A percentile compares a stretch with the other conserved stretches of the same genome.
phyloP scores from a whole-genome alignment of 2,329 filamentous ascomycete genomes.

The Trichoderma sp. region DNA sequence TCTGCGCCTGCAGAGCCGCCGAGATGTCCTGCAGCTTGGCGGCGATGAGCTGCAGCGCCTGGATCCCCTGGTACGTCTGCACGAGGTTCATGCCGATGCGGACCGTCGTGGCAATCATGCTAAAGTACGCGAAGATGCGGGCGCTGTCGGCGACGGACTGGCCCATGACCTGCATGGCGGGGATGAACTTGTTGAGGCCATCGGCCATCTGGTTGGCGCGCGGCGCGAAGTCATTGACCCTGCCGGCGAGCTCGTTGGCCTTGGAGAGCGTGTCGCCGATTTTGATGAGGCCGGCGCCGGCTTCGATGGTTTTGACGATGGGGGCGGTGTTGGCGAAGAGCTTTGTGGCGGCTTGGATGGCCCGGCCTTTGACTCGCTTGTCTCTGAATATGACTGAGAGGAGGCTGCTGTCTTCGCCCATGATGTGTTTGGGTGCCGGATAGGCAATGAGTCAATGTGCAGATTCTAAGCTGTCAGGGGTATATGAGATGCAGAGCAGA shows the following conservation, averaged over 20 bases:
- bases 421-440: not conserved
- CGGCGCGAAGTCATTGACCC: conserved; percentile 30
- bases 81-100: conserved; percentile 43
- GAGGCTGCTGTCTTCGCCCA: conserved; percentile 21
- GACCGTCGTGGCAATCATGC: conserved; percentile 38
- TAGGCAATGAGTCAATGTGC: not conserved
- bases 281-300: conserved; percentile 36
- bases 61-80: conserved; percentile 43
- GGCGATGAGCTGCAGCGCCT: conserved; percentile 44
- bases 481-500: not conserved
- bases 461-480: not conserved
- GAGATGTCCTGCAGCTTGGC: conserved; percentile 42
- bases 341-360: conserved; percentile 19
- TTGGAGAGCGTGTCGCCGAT: conserved; percentile 35
- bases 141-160: conserved; percentile 41
- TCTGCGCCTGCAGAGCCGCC: conserved; percentile 41
- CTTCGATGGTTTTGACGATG: conserved; percentile 34
- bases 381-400: conserved; percentile 21
- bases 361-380: conserved; percentile 16
- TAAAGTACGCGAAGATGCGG: conserved; percentile 41
- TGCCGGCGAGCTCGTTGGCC: conserved; percentile 30
- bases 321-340: conserved; percentile 21
- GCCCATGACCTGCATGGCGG: conserved; percentile 43
- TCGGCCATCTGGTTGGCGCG: conserved; percentile 34
- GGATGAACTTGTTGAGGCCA: conserved; percentile 36